Conservation (phyloP, 2,329 filamentous ascomycete genomes). For the Aspergillus thermomutatus region DNA sequence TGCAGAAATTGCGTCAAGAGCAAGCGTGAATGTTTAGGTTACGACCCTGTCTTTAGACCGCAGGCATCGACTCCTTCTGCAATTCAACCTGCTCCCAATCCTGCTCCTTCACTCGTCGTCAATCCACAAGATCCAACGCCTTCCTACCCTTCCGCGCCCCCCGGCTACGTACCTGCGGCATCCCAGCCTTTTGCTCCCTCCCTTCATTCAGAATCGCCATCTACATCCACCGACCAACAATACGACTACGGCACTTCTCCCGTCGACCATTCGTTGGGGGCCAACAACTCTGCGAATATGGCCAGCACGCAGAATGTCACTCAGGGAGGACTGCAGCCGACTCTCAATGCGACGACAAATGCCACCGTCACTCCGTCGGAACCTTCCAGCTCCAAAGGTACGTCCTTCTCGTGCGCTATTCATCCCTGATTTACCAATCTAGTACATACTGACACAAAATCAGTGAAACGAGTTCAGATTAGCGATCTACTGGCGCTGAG, state of each 20-base stretch:
- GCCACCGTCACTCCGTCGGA: conserved; percentile 31
- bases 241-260: conserved; percentile 58
- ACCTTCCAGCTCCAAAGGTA: conserved; percentile 50
- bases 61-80: conserved; percentile 62
- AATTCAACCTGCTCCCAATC: conserved; percentile 59
- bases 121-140: conserved; percentile 35
- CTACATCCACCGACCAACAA: conserved; percentile 45
- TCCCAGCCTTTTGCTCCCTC: conserved; percentile 40
- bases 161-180: conserved; percentile 38
- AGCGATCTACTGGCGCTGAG: conserved; percentile 68
- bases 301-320: conserved; percentile 32
- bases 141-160: conserved; percentile 36
- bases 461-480: conserved; percentile 66
- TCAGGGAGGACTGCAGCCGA: conserved; percentile 25
- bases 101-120: conserved; percentile 39
- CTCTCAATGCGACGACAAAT: conserved; percentile 20
- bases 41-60: conserved; percentile 70
- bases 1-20: conserved; percentile 71
- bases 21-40: conserved; percentile 65
- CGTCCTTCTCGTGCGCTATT: conserved; percentile 14
- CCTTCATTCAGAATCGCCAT: conserved; percentile 35
- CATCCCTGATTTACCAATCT: background rate
- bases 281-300: conserved; percentile 29
- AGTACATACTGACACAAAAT: conserved; percentile 14
- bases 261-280: conserved; percentile 66